phyloP scores from a whole-genome alignment of 768 basidiomycete genomes.

The Mycena metata region DNA sequence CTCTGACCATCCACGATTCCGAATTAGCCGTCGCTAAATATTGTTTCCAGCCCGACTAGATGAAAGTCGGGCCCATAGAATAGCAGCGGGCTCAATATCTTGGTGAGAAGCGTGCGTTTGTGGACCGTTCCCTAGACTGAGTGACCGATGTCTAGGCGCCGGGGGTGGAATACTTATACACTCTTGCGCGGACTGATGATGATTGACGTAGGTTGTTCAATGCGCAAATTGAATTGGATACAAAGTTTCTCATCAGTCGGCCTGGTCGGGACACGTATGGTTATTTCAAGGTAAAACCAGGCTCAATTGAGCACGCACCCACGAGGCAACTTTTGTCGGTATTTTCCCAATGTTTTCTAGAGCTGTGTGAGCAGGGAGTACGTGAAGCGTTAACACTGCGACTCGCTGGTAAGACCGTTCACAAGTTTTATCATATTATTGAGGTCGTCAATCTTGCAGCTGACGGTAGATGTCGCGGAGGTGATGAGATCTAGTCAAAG shows the following conservation, averaged over 20 bases:
- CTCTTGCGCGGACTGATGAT: slow-evolving; percentile 55
- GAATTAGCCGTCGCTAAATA: slow-evolving; percentile 64
- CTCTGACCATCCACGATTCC: slow-evolving; percentile 57
- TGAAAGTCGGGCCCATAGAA: slow-evolving; percentile 67
- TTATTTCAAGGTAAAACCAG: neutral
- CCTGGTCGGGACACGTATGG: slow-evolving; percentile 41
- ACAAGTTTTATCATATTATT: slow-evolving; percentile 52
- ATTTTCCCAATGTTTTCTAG: slow-evolving; percentile 18
- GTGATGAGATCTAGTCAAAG: too few relatives aligned
- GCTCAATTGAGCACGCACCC: slow-evolving; percentile 38
- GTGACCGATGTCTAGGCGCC: slow-evolving; percentile 57
- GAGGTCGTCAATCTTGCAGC: slow-evolving; percentile 46
- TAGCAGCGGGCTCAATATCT: slow-evolving; percentile 55
- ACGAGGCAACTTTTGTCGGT: slow-evolving; percentile 38
- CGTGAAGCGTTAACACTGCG: neutral
- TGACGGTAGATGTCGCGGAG: slow-evolving; percentile 53
- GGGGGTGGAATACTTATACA: slow-evolving; percentile 63
- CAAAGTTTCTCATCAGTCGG: slow-evolving; percentile 60
- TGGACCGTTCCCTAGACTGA: slow-evolving; percentile 52
- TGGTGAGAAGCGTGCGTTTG: slow-evolving; percentile 55
- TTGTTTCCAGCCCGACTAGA: slow-evolving; percentile 58
- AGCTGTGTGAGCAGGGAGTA: neutral
- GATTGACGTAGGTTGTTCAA: slow-evolving; percentile 28
- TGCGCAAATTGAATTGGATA: slow-evolving; percentile 26
- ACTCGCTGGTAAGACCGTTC: slow-evolving; percentile 45